Evolutionary conservation across 2,329 filamentous ascomycete genomes (phyloP).

Genomic region (Ceratocystis albifundus): DNA sequence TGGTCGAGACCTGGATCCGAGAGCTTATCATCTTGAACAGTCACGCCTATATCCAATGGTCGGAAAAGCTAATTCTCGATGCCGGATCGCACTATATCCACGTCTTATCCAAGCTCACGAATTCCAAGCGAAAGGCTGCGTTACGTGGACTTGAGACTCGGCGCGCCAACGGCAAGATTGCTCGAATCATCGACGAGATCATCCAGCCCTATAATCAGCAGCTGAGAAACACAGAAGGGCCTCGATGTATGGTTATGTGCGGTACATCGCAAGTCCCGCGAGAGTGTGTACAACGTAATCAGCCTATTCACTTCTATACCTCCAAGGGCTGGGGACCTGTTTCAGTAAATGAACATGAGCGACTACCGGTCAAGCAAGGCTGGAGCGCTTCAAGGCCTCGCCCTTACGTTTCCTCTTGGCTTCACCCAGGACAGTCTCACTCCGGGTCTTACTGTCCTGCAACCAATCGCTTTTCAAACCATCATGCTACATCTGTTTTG

Average conservation of each 20-base stretch:
- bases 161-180: not conserved
- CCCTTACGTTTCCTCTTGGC: too few species aligned
- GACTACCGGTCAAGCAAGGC: not conserved
- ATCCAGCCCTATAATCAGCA: not conserved
- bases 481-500: not conserved
- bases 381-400: too few species aligned
- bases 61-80: not conserved
- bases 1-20: slow-evolving; percentile 10
- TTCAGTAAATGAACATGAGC: not conserved
- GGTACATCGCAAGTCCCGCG: slow-evolving; percentile 1
- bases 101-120: not conserved
- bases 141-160: not conserved
- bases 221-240: not conserved
- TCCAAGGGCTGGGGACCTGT: not conserved
- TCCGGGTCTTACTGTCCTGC: not conserved
- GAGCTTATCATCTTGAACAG: not conserved
- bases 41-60: not conserved
- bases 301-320: not conserved
- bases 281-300: not conserved
- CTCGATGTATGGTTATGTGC: not conserved
- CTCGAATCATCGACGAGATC: not conserved
- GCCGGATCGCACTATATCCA: not conserved
- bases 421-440: not conserved
- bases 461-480: not conserved
- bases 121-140: not conserved